Evolutionary conservation across 441 rosid species (phyloP).

Genomic region (Melastoma candidum): DNA sequence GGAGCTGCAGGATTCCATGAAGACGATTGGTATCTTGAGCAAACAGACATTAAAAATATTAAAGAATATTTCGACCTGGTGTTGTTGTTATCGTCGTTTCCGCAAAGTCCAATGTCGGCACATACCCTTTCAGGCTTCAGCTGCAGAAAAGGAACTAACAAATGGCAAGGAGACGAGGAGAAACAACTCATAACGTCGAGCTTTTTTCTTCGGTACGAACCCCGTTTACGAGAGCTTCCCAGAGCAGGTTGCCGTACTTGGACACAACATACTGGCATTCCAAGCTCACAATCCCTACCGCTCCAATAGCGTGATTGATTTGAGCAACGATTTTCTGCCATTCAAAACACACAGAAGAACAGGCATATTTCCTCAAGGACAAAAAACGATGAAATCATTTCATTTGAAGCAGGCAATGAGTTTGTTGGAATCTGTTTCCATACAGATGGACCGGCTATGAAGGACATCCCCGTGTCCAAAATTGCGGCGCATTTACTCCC

Average conservation of each 20-base stretch:
- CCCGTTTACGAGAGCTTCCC: constrained; percentile 45
- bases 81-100: constrained; percentile 18
- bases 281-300: constrained; percentile 42
- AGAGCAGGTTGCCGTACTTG: constrained; percentile 30
- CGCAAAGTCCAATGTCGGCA: constrained; percentile 42
- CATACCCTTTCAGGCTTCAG: constrained; percentile 42
- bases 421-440: constrained; percentile 6
- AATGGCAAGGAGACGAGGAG: neutral
- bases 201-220: constrained; percentile 18
- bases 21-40: neutral
- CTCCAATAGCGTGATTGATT: constrained; percentile 55
- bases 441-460: constrained; percentile 64
- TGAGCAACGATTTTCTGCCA: constrained; percentile 41
- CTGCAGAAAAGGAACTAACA: constrained; percentile 22
- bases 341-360: constrained; percentile 8
- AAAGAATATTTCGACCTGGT: constrained; percentile 13
- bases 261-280: constrained; percentile 38
- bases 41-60: neutral
- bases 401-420: neutral
- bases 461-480: constrained; percentile 53
- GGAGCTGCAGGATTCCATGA: constrained; percentile 12
- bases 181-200: neutral
- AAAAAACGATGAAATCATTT: neutral
- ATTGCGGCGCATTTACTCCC: constrained; percentile 35
- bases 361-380: neutral